These are phyloP conservation scores for Cutaneotrichosporon sp. DNA, from an alignment of 1,284 basidiomycete species.

Conservation along the genomic window DNA sequence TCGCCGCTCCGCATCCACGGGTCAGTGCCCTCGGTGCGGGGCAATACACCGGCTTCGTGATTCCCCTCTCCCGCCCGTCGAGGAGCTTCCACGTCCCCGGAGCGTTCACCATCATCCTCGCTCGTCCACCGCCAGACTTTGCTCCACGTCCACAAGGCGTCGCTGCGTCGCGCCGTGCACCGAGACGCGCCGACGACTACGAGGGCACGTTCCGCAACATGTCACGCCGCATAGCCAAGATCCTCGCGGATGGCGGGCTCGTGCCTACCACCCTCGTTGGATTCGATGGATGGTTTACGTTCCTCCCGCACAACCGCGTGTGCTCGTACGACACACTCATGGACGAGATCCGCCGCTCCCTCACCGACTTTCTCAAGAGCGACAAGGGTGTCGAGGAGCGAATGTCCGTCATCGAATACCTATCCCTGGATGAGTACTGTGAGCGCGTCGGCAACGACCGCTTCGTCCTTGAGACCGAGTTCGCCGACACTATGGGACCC, in stretches of 20 bases:
- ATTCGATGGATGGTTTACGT: constrained; percentile 1
- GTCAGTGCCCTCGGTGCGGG: not conserved
- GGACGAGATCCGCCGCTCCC: constrained; percentile 1
- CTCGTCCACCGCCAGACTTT: not conserved
- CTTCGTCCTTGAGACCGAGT: constrained; percentile 4
- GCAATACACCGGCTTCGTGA: constrained; percentile 6
- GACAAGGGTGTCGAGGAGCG: not conserved
- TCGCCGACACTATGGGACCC: constrained; percentile 1
- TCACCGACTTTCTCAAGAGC: not conserved
- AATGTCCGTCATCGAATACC: not conserved
- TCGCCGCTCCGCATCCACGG: not conserved
- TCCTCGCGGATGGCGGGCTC: not conserved
- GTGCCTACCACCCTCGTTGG: constrained; percentile 1
- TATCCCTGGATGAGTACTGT: not conserved
- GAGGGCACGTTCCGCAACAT: constrained; percentile 10
- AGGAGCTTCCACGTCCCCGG: not conserved
- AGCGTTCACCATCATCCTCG: constrained; percentile 1
- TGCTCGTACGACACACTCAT: constrained; percentile 1
- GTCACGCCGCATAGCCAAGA: constrained; percentile 5
- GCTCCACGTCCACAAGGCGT: not conserved
- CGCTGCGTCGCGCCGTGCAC: not conserved
- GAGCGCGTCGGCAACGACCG: not conserved
- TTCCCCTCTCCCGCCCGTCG: constrained; percentile 2
- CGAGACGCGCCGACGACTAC: constrained; percentile 1
- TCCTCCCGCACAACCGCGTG: constrained; percentile 1